Evolutionary conservation across 2,329 filamentous ascomycete genomes (phyloP), one percentile per base, ranked within the genome.

Genomic region (Fusarium sp.): DNA sequence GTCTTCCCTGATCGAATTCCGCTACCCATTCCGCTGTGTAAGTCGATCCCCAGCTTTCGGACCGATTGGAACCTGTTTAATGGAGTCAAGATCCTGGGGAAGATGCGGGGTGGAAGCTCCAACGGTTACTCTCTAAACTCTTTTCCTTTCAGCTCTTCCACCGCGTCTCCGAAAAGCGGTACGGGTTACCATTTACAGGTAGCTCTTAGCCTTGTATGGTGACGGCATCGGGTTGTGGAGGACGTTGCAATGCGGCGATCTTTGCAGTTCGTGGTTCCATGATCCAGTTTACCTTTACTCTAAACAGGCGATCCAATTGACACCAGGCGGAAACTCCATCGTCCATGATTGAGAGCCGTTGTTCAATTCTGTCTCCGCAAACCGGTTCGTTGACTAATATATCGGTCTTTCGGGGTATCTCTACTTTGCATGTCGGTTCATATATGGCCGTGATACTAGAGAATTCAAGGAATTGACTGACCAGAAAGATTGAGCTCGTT

Each of bases 31-130:
- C 55, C 55, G 60, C 66, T 18, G n/a, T 30, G 5, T 25, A 37
- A 62, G 51, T 68, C 50, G 43, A 69, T 66, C 66, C 13, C 50
- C 51, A 64, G 27, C 34, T 47, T 64, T 71, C 68, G 67, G 68
- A 68, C 68, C 68, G 68, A 70, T 53, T 70, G 28, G 23, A 70
- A 50, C 58, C 50, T 42, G 50, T 46, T 59, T 65, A 46, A 53
- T 46, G 11, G 34, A 8, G 49, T 53, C 10, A 30, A 63, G 25
- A 42, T 64, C 68, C 59, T 30, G 67, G 67, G 54, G 63, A 63
- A 71, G 46, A 45, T 68, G 66, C 28, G 66, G 66, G 66, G 50
- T 68, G 59, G 8, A 68, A 42, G 49, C 41, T 40, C 49, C 2
- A 53, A 21, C 50, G 40, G 63, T 59, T 63, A 57, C 56, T 20